Evolutionary conservation across 352 stramenopile species (phyloP), one percentile per base, ranked within the genome.

Genomic region (Plasmopara viticola): DNA sequence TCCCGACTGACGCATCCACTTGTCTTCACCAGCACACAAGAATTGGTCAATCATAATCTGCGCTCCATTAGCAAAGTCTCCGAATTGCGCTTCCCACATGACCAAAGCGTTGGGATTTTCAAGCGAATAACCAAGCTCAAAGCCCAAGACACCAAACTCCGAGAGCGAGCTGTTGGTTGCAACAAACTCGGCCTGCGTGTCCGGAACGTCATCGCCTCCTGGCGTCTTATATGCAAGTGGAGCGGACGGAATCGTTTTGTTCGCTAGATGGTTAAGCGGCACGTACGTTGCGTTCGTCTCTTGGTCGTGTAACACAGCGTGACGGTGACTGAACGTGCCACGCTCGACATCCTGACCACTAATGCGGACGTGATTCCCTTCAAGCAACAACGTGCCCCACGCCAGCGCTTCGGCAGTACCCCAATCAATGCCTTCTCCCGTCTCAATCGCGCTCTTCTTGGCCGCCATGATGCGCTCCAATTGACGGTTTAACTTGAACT

Each of bases 11-110:
- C 92, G 73, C 65, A 97, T 78, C 95, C 95, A 98, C 71, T 98
- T 99, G 72, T 97, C 88, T 73, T 99, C 95, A 51, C 95, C 95
- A n/a, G 81, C 70, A 44, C 74, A 87, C 56, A 99, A 86, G 66
- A 98, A 98, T 66, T 98, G 91, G 77, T 99, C 95, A 50, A 99
- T 96, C 68, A 98, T 97, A 51, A 98, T 91, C 74, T 98, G 95
- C 20, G 95, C 94, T 45, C 94, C 90, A 68, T 98, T 98, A 17
- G 83, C 80, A 64, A 99, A 99, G 68, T 98, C 95, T 43, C 95
- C 95, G 62, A 99, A 99, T 64, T 98, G 95, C 29, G 95, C 95
- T 71, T 99, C 95, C 75, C 75, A 86, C 42, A 98, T 77, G 48
- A 97, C 72, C 18, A 99, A 69, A 14, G 87, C 83, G 62, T 98